Base-by-base conservation (phyloP, 106 monocot genomes). In the Iris macrosiphon region DNA sequence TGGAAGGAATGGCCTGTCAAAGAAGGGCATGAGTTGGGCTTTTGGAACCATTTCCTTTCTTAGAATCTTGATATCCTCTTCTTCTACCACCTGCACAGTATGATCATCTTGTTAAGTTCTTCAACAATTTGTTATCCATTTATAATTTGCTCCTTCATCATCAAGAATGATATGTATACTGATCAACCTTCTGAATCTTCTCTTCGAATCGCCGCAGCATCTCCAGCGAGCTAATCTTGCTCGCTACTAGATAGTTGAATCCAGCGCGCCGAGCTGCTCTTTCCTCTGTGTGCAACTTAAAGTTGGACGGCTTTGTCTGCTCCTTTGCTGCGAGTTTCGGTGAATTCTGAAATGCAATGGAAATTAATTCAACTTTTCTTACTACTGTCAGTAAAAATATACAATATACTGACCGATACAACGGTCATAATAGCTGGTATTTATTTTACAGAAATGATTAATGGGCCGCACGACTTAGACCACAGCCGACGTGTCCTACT, bases 21-120 rank as follows among this genome's bases (percentile, higher is more conserved):
- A 84, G 15, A 67, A 17, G 18, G 84, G 84, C 84, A 84, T 84
- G 40, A 84, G 51, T 68, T 84, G 84, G 33, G 84, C 84, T 60
- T 75, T 84, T 19, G 79, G 84, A 10, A 84, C 72, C 84, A 84
- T 84, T 45, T 79, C 84, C 49, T 79, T 84, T 54, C 84, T 84
- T 72, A 79, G 55, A 1, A 60, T 53, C 57, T 68, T 84, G n/a
- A 84, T 72, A 59, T 84, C 79, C 42, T 79, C 79, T 54, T 84
- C 79, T 58, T 84, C 79, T 31, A 84, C 72, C 10, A 75, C 71
- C 82, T 83, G 68, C 52, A 64, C 25, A 27, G 3, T n/a, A 29
- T 38, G 2, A 37, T 28, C 6, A 52, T 52, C 7, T n/a, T 10
- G n/a, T n/a, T n/a, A n/a, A n/a, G n/a, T n/a, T 39, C 5, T 0